Conservation (phyloP, 441 rosid species). For the Gossypium schwendimanii region DNA sequence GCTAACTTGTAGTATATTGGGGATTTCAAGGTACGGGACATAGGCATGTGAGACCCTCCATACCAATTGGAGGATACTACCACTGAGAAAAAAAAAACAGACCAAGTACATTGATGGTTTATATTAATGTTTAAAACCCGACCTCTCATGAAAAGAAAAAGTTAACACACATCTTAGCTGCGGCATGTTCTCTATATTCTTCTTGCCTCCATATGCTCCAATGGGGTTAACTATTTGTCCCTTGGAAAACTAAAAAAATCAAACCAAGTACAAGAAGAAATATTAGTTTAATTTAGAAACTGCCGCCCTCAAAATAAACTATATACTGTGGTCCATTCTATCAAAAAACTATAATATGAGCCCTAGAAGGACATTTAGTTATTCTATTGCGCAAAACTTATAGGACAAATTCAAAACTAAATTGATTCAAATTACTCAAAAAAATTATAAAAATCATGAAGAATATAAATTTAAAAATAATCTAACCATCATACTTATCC, state of each 20-base stretch:
- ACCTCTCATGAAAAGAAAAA: constrained; percentile 28
- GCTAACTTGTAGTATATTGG: background rate
- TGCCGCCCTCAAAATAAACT: background rate
- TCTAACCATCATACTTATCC: no score
- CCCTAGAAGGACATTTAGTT: no score
- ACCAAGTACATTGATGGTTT: constrained; percentile 23
- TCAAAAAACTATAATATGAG: no score
- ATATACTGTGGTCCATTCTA: background rate
- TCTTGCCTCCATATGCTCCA: constrained; percentile 22
- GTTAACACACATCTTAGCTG: constrained; percentile 18
- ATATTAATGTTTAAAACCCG: constrained; percentile 24
- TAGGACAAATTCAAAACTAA: no score
- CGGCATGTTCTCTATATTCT: constrained; percentile 39
- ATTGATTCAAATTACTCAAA: no score
- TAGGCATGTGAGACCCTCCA: constrained; percentile 32
- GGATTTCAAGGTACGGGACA: constrained; percentile 22
- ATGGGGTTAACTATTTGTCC: background rate
- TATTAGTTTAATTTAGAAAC: background rate
- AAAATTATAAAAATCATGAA: no score
- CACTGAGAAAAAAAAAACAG: constrained; percentile 7
- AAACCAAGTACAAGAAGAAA: background rate
- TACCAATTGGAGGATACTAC: constrained; percentile 35
- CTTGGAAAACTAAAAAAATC: background rate
- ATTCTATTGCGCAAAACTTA: no score
- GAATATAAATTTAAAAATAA: no score